Conservation (phyloP, 495 filamentous ascomycete genomes). For the Melanomma pulvis-pyrius region DNA sequence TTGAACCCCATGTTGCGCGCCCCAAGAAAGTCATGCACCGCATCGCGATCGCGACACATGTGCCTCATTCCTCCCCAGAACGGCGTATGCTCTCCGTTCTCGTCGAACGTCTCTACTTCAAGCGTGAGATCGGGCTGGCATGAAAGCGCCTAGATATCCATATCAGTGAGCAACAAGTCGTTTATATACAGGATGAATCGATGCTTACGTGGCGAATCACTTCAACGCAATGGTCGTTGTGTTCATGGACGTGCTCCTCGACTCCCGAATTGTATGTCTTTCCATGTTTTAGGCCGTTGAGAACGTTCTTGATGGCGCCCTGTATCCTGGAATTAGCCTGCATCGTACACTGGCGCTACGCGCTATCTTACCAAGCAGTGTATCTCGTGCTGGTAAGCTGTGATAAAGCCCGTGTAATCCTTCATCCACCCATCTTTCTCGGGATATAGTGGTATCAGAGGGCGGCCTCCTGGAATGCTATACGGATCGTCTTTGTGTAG, state of each 20-base stretch:
- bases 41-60: conserved; percentile 6
- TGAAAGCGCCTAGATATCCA: background rate
- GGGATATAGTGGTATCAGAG: conserved; percentile 1
- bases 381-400: conserved; percentile 7
- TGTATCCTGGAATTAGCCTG: background rate
- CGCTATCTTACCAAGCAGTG: conserved; percentile 1
- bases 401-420: conserved; percentile 4
- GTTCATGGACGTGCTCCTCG: background rate
- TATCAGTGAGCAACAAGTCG: too few species aligned
- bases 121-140: conserved; percentile 9
- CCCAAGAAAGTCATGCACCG: background rate
- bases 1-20: conserved; percentile 2
- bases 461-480: background rate
- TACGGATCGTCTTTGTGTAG: background rate
- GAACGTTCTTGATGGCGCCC: conserved; percentile 5
- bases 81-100: background rate
- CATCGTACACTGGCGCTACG: background rate
- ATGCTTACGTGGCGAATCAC: conserved; percentile 12
- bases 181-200: too few species aligned
- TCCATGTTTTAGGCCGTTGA: background rate
- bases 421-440: conserved; percentile 11
- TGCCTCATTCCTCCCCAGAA: background rate
- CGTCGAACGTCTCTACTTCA: background rate
- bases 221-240: conserved; percentile 6
- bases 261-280: background rate